Conservation (phyloP, 208 protist species). For the Trypanosoma vivax region DNA sequence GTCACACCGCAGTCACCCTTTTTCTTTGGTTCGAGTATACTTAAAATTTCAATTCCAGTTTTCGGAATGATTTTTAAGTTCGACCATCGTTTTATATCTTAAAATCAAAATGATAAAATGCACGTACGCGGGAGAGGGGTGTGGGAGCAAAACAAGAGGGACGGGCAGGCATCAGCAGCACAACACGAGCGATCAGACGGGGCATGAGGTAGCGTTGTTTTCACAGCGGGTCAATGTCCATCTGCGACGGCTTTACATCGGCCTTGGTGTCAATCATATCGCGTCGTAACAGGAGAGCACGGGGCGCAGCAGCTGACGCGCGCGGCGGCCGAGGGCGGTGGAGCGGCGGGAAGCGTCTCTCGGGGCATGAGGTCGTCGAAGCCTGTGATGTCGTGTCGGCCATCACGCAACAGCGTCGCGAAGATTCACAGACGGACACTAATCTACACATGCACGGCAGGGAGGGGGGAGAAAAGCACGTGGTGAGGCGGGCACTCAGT, state of each 20-base stretch:
- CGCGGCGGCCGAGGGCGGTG: background rate
- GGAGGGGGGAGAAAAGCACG: too few relatives aligned
- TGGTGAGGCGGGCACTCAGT: too few relatives aligned
- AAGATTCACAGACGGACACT: too few relatives aligned
- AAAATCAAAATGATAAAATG: too few relatives aligned
- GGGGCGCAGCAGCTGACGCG: background rate
- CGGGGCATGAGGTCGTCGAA: slow-evolving; percentile 21
- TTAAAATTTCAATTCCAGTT: too few relatives aligned
- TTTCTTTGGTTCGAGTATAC: slow-evolving; percentile 15
- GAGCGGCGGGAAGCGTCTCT: slow-evolving; percentile 20
- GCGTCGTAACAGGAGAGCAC: background rate
- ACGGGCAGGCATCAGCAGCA: background rate
- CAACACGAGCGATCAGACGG: slow-evolving; percentile 20
- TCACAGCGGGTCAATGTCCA: slow-evolving; percentile 25
- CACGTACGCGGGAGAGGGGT: background rate
- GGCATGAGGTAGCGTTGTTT: slow-evolving; percentile 20
- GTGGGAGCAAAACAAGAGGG: background rate
- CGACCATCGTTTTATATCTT: too few relatives aligned
- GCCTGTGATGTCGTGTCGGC: too few relatives aligned
- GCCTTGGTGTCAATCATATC: slow-evolving; percentile 27
- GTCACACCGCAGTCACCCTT: slow-evolving; percentile 20
- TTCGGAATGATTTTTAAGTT: too few relatives aligned
- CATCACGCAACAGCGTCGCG: too few relatives aligned
- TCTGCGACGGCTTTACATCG: slow-evolving; percentile 44
- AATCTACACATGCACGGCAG: too few relatives aligned